Evolutionary conservation across 1,139 yeast genomes (phyloP).

Genomic region (Diutina mesorugosa): DNA sequence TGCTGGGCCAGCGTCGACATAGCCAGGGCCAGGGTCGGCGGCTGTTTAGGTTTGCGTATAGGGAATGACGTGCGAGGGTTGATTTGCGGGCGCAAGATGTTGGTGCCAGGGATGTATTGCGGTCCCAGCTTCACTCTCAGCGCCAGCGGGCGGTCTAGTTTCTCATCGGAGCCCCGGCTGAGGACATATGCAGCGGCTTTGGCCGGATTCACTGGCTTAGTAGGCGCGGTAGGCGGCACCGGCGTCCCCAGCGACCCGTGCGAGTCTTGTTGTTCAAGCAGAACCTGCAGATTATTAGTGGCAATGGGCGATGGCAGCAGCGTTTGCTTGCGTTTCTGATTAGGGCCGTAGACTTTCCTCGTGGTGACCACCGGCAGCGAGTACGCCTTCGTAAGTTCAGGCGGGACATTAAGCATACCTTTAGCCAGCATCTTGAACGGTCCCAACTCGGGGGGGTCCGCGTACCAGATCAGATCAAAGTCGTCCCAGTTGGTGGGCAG

Average conservation of each 20-base stretch:
- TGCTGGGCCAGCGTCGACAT: background rate
- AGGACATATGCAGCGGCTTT: conserved; percentile 34
- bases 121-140: conserved; percentile 7
- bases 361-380: conserved; percentile 2
- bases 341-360: background rate
- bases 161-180: conserved; percentile 11
- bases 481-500: conserved; percentile 53
- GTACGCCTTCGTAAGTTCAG: background rate
- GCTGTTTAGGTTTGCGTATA: background rate
- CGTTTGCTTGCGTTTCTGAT: background rate
- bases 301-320: background rate
- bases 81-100: conserved; percentile 40
- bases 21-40: background rate
- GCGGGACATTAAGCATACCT: conserved; percentile 5
- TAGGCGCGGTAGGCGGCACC: background rate
- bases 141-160: conserved; percentile 6
- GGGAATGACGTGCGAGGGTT: conserved; percentile 13
- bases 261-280: background rate
- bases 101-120: conserved; percentile 45
- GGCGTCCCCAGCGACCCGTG: background rate
- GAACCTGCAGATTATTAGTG: background rate
- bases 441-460: conserved; percentile 60
- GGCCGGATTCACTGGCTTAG: conserved; percentile 19
- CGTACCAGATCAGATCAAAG: conserved; percentile 53
- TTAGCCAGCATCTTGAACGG: conserved; percentile 34